Evolutionary conservation across 371 early-diverging fungal species (phyloP).

Genomic region (Dichotomocladium elegans): DNA sequence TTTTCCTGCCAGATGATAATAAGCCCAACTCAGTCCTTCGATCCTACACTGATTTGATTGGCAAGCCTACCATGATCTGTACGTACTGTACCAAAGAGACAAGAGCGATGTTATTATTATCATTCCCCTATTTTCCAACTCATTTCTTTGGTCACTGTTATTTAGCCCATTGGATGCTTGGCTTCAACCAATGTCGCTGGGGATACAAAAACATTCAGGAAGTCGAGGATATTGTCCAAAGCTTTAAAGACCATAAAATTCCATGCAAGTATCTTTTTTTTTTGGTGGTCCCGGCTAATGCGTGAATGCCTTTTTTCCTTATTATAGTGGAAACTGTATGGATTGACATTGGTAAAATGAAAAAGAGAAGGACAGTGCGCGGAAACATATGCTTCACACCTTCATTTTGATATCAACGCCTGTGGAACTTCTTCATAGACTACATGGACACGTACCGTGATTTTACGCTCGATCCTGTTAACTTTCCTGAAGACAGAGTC

Average conservation of each 20-base stretch:
- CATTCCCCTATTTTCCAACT: too few species aligned
- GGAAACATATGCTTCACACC: neutral
- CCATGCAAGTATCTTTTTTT: constrained; percentile 48
- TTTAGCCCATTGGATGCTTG: constrained; percentile 40
- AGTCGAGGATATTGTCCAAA: constrained; percentile 45
- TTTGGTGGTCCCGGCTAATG: too few species aligned
- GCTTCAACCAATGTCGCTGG: constrained; percentile 71
- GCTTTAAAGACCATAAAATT: constrained; percentile 46
- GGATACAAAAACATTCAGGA: constrained; percentile 60
- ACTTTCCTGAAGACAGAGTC: constrained; percentile 37
- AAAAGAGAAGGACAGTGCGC: neutral
- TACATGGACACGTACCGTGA: constrained; percentile 57
- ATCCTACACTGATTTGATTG: constrained; percentile 67
- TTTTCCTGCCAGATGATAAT: constrained; percentile 52
- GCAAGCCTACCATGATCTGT: constrained; percentile 58
- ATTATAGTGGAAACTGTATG: constrained; percentile 45
- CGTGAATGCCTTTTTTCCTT: too few species aligned
- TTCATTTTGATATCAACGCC: neutral
- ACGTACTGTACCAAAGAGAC: neutral
- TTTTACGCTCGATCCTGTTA: constrained; percentile 44
- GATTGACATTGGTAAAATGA: constrained; percentile 58
- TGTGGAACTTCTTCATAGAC: too few species aligned
- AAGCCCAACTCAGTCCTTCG: constrained; percentile 53
- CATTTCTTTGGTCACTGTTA: neutral
- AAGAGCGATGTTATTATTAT: neutral